Conservation (phyloP, 768 basidiomycete species). For the Erythrobasidium yunnanense region DNA sequence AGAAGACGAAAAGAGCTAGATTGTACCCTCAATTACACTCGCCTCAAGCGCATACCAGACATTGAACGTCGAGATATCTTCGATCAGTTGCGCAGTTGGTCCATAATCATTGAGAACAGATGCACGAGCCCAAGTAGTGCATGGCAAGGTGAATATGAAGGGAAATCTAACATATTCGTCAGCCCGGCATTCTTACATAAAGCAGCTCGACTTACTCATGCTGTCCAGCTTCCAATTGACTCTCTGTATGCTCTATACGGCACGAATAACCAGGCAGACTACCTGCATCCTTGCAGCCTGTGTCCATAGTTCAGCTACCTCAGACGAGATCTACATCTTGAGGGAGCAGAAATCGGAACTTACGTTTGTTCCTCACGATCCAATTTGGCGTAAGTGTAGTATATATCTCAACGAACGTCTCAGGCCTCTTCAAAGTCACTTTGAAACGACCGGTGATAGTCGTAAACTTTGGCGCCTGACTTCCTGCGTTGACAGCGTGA, state of each 20-base stretch:
- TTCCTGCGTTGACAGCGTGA: not conserved
- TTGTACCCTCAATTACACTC: not conserved
- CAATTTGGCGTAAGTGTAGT: not conserved
- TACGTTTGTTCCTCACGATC: not conserved
- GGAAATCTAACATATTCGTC: not conserved
- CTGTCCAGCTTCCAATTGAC: not conserved
- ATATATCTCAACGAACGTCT: not conserved
- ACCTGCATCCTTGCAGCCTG: not conserved
- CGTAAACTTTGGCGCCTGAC: slow-evolving; percentile 6
- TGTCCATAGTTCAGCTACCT: not conserved
- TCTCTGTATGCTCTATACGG: not conserved
- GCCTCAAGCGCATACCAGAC: no score
- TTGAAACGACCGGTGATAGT: not conserved
- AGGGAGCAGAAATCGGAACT: not conserved
- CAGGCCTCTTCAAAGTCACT: not conserved
- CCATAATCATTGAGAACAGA: not conserved
- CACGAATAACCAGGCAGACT: not conserved
- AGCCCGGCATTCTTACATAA: not conserved
- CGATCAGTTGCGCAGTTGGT: not conserved
- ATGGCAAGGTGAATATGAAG: slow-evolving; percentile 3
- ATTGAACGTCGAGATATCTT: no score
- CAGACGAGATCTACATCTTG: not conserved
- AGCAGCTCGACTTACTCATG: not conserved
- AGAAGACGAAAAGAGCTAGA: not conserved
- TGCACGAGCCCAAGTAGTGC: not conserved